Base-by-base conservation (phyloP, 2,329 filamentous ascomycete species). In the Sporothrix luriei region DNA sequence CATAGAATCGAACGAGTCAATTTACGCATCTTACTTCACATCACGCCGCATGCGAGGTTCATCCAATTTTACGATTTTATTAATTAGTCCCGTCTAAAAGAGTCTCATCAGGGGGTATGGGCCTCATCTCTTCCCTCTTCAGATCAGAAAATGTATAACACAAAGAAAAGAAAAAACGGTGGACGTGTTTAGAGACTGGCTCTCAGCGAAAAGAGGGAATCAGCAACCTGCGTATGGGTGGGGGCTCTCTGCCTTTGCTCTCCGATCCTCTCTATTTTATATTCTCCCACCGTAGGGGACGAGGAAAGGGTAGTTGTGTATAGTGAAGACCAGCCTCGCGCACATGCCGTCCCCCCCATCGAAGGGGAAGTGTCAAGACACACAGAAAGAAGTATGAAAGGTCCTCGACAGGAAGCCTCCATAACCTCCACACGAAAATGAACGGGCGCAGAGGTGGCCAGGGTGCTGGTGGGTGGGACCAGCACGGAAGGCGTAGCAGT, bases 11-110 rank as follows among this genome's bases (percentile, higher is more conserved):
- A 13, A 26, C n/a, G n/a, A n/a, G n/a, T n/a, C n/a, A n/a, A n/a
- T n/a, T n/a, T n/a, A n/a, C n/a, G n/a, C n/a, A n/a, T n/a, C 19
- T 6, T 10, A 54, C 4, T 21, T 14, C 9, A 3, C 48, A 64
- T 59, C 33, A 26, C 16, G 9, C 21, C 4, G 54, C 33, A 19
- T 19, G 16, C 9, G 24, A 11, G 3, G 16, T 24, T 21, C 57
- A 57, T 55, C 68, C 64, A 73, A 73, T 75, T 79, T 81, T 79
- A 79, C 79, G 76, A 62, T 78, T 80, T 80, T 80, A 80, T 80
- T 76, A 71, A 81, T 82, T 81, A 81, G 74, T 77, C 68, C 78
- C 78, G 81, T 75, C 73, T 75, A 74, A 73, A 70, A 65, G 71
- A 73, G 71, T 54, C 72, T 73, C 69, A 62, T 75, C 70, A 71